These are phyloP conservation scores for Cercospora brassicicola DNA, from an alignment of 2,329 filamentous ascomycete genomes.

Conservation along the genomic window DNA sequence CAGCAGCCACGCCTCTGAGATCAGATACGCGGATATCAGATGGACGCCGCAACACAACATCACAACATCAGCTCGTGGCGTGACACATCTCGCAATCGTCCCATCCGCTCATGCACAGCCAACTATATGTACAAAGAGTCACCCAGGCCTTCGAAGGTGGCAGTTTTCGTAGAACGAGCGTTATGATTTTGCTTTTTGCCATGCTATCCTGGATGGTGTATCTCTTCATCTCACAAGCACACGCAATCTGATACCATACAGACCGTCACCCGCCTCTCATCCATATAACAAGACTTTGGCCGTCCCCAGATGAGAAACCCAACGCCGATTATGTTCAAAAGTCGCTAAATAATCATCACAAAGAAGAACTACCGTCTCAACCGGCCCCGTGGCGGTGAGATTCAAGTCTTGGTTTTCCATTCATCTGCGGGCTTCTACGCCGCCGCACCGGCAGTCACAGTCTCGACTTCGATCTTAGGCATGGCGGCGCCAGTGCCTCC, in stretches of 20 bases:
- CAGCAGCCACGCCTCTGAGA: neutral
- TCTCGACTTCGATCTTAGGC: constrained; percentile 64
- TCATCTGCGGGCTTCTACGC: constrained; percentile 8
- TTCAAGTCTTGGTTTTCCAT: neutral
- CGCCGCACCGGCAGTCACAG: constrained; percentile 38
- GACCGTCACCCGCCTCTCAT: neutral
- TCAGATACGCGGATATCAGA: neutral
- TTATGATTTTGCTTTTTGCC: neutral
- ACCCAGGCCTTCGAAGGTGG: neutral
- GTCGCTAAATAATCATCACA: constrained; percentile 15
- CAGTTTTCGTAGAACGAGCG: neutral
- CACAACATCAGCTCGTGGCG: constrained; percentile 5
- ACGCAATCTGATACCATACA: constrained; percentile 13
- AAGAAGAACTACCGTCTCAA: neutral
- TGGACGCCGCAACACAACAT: neutral
- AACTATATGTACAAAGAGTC: neutral
- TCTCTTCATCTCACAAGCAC: neutral
- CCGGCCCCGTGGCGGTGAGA: neutral
- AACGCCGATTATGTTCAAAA: constrained; percentile 11
- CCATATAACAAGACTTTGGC: neutral
- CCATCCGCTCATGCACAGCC: neutral
- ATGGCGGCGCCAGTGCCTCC: constrained; percentile 71
- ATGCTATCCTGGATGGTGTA: neutral
- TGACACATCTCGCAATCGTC: constrained; percentile 12
- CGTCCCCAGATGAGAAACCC: neutral